A percentile compares a stretch with the other conserved stretches of the same genome.
Evolutionary conservation across 345 rosid species (phyloP).

Genomic region (Hirschfeldia incana): DNA sequence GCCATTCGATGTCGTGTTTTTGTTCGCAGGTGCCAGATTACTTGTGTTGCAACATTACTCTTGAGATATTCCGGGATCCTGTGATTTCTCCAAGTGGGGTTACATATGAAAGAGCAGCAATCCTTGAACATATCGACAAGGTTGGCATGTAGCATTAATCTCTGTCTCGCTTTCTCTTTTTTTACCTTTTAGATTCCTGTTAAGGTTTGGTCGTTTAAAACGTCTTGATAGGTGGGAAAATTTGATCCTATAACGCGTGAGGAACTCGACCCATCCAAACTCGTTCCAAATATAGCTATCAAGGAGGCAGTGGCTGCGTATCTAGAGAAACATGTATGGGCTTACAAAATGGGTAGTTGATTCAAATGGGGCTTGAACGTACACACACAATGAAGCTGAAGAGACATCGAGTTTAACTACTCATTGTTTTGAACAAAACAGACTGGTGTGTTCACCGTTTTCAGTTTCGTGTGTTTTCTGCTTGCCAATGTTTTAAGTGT

Average conservation of each 20-base stretch:
- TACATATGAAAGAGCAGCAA: constrained; percentile 83
- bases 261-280: constrained; percentile 51
- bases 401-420: neutral
- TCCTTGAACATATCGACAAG: constrained; percentile 85
- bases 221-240: constrained; percentile 59
- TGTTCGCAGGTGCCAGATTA: constrained; percentile 79
- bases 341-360: constrained; percentile 51
- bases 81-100: constrained; percentile 87
- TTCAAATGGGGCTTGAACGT: neutral
- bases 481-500: constrained; percentile 4
- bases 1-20: neutral
- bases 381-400: constrained; percentile 6
- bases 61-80: constrained; percentile 86
- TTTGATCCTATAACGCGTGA: constrained; percentile 91
- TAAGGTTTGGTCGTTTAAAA: constrained; percentile 15
- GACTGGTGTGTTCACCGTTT: neutral
- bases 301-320: constrained; percentile 89
- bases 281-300: constrained; percentile 72
- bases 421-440: constrained; percentile 3
- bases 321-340: constrained; percentile 77
- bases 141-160: constrained; percentile 34
- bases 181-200: neutral
- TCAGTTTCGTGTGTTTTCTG: neutral
- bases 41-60: constrained; percentile 84
- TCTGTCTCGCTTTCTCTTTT: neutral